Evolutionary conservation across 2,329 filamentous ascomycete genomes (phyloP), one percentile per base, ranked within the genome.

Genomic region (Rhexocercosporidium sp.): DNA sequence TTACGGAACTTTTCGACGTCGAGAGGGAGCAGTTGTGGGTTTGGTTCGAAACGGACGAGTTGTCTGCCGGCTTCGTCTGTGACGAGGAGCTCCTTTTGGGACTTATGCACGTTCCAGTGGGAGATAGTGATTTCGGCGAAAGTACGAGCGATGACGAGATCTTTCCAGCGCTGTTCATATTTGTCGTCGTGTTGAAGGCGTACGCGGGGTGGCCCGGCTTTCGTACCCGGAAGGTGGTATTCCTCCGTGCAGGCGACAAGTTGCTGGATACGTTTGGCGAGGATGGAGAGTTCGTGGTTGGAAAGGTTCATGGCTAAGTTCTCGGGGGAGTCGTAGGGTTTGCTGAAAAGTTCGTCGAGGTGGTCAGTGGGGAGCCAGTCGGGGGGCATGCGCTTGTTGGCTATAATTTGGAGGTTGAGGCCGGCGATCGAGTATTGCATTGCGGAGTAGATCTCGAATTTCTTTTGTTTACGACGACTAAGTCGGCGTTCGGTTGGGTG

Each of bases 271-370:
- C 69, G 67, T n/a, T 66, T 47, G 34, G 67, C 67, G 3, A 71
- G 62, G 31, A 47, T 53, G 46, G 63, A 62, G 34, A 71, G 67
- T 34, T 71, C 69, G 18, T 62, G 57, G 34, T 69, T 67, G 14
- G 61, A 11, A 1, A 71, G 59, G 6, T 59, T 62, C 16, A 57
- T 44, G 1, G 64, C 39, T 1, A 71, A 51, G 4, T 62, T 51
- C 7, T 69, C 62, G 27, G 66, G 56, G 7, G 53, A 57, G 20
- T 62, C 64, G 11, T 51, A 56, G 5, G 62, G 54, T 1, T 27
- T 29, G 5, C 34, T 57, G 31, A 63, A 63, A 63, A 5, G 41
- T 2, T 25, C 44, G 12, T 27, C 31, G 9, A 14, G 44, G n/a
- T 25, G 14, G 25, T 27, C 37, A 8, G 25, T 29, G 8, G 39